Base-by-base conservation (phyloP, 1,284 basidiomycete species). In the Rhodotorula sp. region DNA sequence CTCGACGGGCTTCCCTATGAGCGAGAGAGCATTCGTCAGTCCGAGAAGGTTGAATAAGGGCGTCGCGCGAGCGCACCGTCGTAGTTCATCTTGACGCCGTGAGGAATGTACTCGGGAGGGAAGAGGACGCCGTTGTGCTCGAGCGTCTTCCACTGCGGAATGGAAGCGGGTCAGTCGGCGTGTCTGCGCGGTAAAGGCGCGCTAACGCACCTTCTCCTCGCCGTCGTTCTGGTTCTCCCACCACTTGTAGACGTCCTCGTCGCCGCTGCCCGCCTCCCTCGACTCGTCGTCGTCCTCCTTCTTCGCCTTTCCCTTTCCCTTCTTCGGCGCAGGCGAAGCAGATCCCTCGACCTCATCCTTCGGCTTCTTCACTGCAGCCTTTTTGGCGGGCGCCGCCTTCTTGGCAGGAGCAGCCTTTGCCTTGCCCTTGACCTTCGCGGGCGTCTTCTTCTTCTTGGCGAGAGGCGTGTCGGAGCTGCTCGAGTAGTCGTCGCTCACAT, bases 41-140 rank as follows among this genome's bases (percentile, higher is more conserved):
- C 4, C 4, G 44, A 54, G 34, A 44, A 63, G 5, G 36, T 22
- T 4, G 11, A 4, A 15, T 11, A 24, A 6, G 52, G 53, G 9
- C 22, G 19, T 15, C 6, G n/a, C 6, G n/a, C 39, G 46, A 49
- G 20, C 84, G 66, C 78, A 91, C 94, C 95, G 74, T 95, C 87
- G 81, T 99, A 99, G 79, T 90, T 91, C 91, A 99, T 92, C 85
- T 91, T 96, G 80, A 98, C 87, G 77, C 88, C 78, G 36, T 84
- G 82, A 2, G 96, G 94, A 74, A 92, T 88, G 79, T 99, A 99
- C 0, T 92, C 88, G 59, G 94, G 93, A 69, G 96, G 95, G 82
- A 99, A 99, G 73, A 94, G 86, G 48, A 99, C 94, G 60, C 94
- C 96, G 74, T 87, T 89, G 82, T 99, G 96, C 78, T 93, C 88